phyloP scores from a whole-genome alignment of 2,329 filamentous ascomycete genomes.

The Cladophialophora psammophila region DNA sequence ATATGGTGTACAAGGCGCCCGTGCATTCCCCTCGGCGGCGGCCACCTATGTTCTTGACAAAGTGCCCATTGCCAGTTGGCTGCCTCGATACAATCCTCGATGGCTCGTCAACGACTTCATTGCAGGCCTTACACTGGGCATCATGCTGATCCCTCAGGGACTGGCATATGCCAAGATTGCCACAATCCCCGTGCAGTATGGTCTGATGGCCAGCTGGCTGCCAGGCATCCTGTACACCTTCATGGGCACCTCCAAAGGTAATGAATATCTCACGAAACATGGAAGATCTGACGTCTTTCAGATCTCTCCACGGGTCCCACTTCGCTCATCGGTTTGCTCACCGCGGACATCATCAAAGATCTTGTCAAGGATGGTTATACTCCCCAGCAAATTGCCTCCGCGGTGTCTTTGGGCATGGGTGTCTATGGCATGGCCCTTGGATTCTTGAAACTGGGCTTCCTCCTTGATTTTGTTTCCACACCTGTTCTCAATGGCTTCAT shows the following conservation, averaged over 20 bases:
- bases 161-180: slow-evolving; percentile 69
- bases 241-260: slow-evolving; percentile 69
- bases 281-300: slow-evolving; percentile 2
- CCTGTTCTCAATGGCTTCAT: slow-evolving; percentile 71
- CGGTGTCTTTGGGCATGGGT: slow-evolving; percentile 69
- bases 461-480: slow-evolving; percentile 71
- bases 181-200: slow-evolving; percentile 66
- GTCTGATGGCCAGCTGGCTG: slow-evolving; percentile 67
- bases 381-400: slow-evolving; percentile 65
- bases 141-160: slow-evolving; percentile 68
- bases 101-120: slow-evolving; percentile 69
- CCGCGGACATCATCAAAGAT: slow-evolving; percentile 65
- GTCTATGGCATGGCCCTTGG: slow-evolving; percentile 67
- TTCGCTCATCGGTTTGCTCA: slow-evolving; percentile 69
- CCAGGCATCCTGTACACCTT: slow-evolving; percentile 65
- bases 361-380: slow-evolving; percentile 60
- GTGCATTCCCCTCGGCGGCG: slow-evolving; percentile 60
- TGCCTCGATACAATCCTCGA: slow-evolving; percentile 67
- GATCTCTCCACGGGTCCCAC: slow-evolving; percentile 70
- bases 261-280: slow-evolving; percentile 19
- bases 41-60: slow-evolving; percentile 66
- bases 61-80: slow-evolving; percentile 68
- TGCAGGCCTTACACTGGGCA: slow-evolving; percentile 66
- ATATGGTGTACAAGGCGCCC: slow-evolving; percentile 41
- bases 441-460: slow-evolving; percentile 69